A percentile compares a stretch with the other conserved stretches of the same genome.
phyloP scores from a whole-genome alignment of 306 rosid genomes.

The Ochetophila trinervis region DNA sequence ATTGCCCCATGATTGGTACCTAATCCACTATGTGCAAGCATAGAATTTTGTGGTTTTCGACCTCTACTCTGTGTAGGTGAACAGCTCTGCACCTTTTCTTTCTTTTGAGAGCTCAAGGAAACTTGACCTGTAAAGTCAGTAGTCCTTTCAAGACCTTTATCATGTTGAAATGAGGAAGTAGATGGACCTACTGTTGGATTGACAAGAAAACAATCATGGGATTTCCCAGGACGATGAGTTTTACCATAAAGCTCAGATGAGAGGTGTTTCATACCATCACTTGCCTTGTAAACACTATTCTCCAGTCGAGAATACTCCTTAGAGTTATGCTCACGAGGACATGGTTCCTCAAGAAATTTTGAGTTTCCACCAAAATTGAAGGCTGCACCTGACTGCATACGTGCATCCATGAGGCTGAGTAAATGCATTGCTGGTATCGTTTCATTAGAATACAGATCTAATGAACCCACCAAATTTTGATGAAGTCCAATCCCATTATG shows the following conservation, averaged over 20 bases:
- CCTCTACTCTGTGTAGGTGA: slow-evolving; percentile 39
- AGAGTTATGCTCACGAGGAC: slow-evolving; percentile 47
- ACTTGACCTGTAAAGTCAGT: slow-evolving; percentile 40
- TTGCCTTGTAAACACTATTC: slow-evolving; percentile 47
- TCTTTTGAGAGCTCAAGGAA: slow-evolving; percentile 47
- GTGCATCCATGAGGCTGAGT: slow-evolving; percentile 96
- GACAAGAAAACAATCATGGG: slow-evolving; percentile 51
- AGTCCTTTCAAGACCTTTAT: slow-evolving; percentile 32
- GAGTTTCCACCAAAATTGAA: slow-evolving; percentile 46
- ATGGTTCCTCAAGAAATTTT: slow-evolving; percentile 52
- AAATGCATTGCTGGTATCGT: slow-evolving; percentile 98
- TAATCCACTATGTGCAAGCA: slow-evolving; percentile 24
- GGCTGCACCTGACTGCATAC: slow-evolving; percentile 65
- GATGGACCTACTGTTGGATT: slow-evolving; percentile 46
- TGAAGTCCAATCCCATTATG: slow-evolving; percentile 52
- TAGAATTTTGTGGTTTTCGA: slow-evolving; percentile 24
- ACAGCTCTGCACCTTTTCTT: slow-evolving; percentile 50
- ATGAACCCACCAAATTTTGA: slow-evolving; percentile 51
- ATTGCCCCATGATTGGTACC: slow-evolving; percentile 23
- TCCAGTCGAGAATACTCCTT: slow-evolving; percentile 43
- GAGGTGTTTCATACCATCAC: slow-evolving; percentile 38
- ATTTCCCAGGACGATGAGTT: slow-evolving; percentile 47
- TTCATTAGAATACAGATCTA: slow-evolving; percentile 81
- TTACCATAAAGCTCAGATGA: slow-evolving; percentile 42
- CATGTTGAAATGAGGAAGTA: slow-evolving; percentile 47